These are phyloP conservation scores for Endocalyx cinctus DNA, from an alignment of 2,329 filamentous ascomycete species.

Conservation along the genomic window DNA sequence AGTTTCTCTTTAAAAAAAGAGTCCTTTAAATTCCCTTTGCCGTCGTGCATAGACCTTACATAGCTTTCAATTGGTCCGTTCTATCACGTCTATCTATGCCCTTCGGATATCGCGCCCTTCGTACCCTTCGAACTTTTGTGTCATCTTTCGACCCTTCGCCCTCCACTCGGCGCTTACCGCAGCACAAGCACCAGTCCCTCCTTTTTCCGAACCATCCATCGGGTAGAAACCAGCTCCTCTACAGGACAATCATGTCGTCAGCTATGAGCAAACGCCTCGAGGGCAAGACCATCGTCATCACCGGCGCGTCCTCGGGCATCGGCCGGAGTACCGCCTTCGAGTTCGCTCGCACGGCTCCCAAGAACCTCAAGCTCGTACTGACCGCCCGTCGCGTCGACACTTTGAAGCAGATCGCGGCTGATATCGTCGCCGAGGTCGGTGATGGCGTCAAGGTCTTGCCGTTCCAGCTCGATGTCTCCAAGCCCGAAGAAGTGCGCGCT, in stretches of 20 bases:
- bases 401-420: slow-evolving; percentile 68
- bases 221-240: no score
- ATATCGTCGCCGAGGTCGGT: slow-evolving; percentile 74
- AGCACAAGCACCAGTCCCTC: no score
- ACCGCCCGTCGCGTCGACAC: slow-evolving; percentile 82
- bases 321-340: slow-evolving; percentile 80
- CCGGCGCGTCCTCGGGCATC: slow-evolving; percentile 90
- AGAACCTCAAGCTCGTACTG: slow-evolving; percentile 76
- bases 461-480: slow-evolving; percentile 83
- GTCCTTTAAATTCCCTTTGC: no score
- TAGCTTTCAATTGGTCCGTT: no score
- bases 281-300: slow-evolving; percentile 89
- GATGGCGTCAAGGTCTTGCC: slow-evolving; percentile 77
- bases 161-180: no score
- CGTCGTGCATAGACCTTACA: no score
- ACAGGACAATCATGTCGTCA: slow-evolving; percentile 42
- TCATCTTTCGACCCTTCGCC: no score
- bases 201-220: no score
- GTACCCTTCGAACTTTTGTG: no score
- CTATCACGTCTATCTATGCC: no score
- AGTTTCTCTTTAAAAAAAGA: no score
- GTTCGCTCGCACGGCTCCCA: slow-evolving; percentile 80
- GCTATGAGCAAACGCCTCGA: slow-evolving; percentile 76
- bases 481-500: slow-evolving; percentile 64
- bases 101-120: no score